Evolutionary conservation across 176 grass and related monocot species (phyloP), one percentile per base, ranked within the genome.

Genomic region (Oryza officinalis): DNA sequence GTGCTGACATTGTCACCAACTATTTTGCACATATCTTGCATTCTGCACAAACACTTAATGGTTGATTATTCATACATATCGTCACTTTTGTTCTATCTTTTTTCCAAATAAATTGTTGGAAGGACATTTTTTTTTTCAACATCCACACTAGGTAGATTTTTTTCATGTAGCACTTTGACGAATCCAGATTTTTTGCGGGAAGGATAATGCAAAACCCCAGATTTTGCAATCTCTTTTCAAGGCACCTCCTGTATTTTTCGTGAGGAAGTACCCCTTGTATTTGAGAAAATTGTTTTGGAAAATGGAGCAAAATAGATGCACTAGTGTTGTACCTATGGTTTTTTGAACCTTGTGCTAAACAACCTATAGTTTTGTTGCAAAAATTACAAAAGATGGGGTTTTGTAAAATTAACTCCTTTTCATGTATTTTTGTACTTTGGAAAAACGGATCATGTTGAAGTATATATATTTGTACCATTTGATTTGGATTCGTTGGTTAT

Each of bases 51-150:
- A 31, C 43, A 14, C 9, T 76, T 72, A 4, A 82, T 81, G 43
- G 6, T 66, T 82, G 49, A 59, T 0, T 63, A 74, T 33, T 54
- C 26, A 38, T 49, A 37, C 40, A 65, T 17, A 65, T 32, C 61
- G 3, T 74, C n/a, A 83, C 22, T 22, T 4, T 31, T 64, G 37
- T 6, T 66, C 54, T 27, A 30, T 41, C 8, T 64, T 46, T 46
- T 17, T 11, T 67, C 45, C 28, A 70, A 75, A 70, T 85, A 37
- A 26, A 83, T 74, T 17, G 30, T 72, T 81, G 68, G 28, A 80
- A 80, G 27, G 33, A 37, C 6, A 33, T 10, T 3, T 52, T 68
- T 31, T 80, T 44, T 80, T 49, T 52, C 8, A 23, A 60, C 18
- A 57, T 57, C 52, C 37, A 57, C 20, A 20, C 17, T 57, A 22